Conservation (phyloP, 2,329 filamentous ascomycete species). For the Xylariaceae sp. region DNA sequence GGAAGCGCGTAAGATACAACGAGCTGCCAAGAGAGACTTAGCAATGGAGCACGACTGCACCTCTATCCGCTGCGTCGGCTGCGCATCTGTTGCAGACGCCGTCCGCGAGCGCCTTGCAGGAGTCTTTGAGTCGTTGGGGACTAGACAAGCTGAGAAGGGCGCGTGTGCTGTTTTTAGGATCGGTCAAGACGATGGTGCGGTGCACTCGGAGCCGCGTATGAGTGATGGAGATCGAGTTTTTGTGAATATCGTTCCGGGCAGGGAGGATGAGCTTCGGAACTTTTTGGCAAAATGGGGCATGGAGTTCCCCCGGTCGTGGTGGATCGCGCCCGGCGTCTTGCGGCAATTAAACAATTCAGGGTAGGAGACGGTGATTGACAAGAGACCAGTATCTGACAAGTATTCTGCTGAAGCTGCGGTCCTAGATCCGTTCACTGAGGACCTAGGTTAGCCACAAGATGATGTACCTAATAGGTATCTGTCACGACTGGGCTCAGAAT, state of each 20-base stretch:
- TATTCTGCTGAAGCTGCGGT: too few relatives aligned
- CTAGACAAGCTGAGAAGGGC: conserved; percentile 22
- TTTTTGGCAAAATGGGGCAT: conserved; percentile 36
- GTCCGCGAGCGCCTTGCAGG: conserved; percentile 34
- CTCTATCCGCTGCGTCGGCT: conserved; percentile 41
- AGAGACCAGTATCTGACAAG: too few relatives aligned
- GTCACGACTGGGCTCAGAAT: too few relatives aligned
- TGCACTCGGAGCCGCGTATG: conserved; percentile 41
- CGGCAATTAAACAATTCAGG: too few relatives aligned
- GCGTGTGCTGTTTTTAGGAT: conserved; percentile 41
- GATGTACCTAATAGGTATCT: too few relatives aligned
- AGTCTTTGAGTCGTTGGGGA: conserved; percentile 24
- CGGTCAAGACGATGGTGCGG: conserved; percentile 37
- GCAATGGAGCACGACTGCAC: conserved; percentile 37
- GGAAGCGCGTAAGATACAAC: conserved; percentile 32
- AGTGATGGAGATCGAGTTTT: conserved; percentile 31
- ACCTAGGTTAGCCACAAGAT: too few relatives aligned
- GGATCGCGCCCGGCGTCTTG: conserved; percentile 20
- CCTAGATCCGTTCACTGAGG: too few relatives aligned
- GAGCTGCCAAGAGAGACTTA: conserved; percentile 23
- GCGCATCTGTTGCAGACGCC: conserved; percentile 38
- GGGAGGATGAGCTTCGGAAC: conserved; percentile 29
- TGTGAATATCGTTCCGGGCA: conserved; percentile 37
- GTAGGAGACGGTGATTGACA: too few relatives aligned
- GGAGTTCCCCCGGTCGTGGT: conserved; percentile 36